Evolutionary conservation across 129 eudicot species (phyloP), one percentile per base, ranked within the genome.

Genomic region (Flaveria ramosissima): DNA sequence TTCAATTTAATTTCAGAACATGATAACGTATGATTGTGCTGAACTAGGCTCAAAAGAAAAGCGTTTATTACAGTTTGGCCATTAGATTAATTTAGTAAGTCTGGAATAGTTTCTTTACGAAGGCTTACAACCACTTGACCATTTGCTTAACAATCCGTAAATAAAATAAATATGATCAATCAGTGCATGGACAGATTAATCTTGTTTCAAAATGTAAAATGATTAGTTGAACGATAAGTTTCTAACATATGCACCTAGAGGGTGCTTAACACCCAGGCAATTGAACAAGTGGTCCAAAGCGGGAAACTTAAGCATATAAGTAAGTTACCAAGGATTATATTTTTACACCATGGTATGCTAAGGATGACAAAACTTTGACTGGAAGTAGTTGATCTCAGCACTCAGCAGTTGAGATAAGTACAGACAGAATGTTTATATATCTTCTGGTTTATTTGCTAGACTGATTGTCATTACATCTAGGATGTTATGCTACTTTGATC

Each of bases 401-500:
- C 61, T 6, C 24, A 47, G 16, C 57, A 64, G 48, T 61, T 27
- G 20, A 32, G 41, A 64, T 30, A 64, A 76, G 47, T 32, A 75
- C 61, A 47, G 20, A 50, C 15, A 50, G 27, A 46, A 13, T 30
- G 36, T 63, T 63, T 6, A 70, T 27, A 16, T 17, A 75, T 46
- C 71, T 60, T 61, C 62, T 32, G 10, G 62, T 62, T 72, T 50
- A 50, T 32, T 48, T n/a, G 43, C 17, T 66, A 8, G 23, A 39
- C 56, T 52, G 36, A 16, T 32, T 26, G 51, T 75, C 52, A 26
- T 5, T 52, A 39, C n/a, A 47, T 43, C 56, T 59, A 43, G n/a
- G 61, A 73, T 8, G 46, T 10, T 56, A 36, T 42, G 57, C 70
- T 71, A 71, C 24, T 59, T 43, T 24, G 10, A 59, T 87, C 84